Evolutionary conservation across 371 early-diverging fungal genomes (phyloP).

Genomic region (Saksenaea oblongispora): DNA sequence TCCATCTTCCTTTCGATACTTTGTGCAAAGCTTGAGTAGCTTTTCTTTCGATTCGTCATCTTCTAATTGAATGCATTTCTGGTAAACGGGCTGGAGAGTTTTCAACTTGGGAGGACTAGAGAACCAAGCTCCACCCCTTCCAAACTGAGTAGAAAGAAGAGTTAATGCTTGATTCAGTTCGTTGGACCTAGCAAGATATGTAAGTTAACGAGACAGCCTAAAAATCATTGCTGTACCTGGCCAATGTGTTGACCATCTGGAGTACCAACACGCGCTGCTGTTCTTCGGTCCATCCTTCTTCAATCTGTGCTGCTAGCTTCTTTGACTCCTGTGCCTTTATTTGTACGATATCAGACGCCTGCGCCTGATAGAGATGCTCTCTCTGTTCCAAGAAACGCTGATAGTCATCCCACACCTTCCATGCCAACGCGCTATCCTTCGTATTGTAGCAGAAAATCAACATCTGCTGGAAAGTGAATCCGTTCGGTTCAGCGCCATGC

Average conservation of each 20-base stretch:
- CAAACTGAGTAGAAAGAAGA: slow-evolving; percentile 31
- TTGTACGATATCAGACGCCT: slow-evolving; percentile 12
- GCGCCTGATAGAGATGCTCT: slow-evolving; percentile 11
- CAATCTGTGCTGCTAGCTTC: slow-evolving; percentile 12
- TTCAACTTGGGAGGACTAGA: slow-evolving; percentile 37
- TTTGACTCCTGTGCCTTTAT: slow-evolving; percentile 17
- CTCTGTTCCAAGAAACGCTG: slow-evolving; percentile 45
- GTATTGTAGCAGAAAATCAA: slow-evolving; percentile 51
- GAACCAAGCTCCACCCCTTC: slow-evolving; percentile 9
- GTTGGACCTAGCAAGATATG: slow-evolving; percentile 17
- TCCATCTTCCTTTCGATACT: slow-evolving; percentile 11
- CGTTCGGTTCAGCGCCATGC: slow-evolving; percentile 46
- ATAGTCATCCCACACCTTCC: slow-evolving; percentile 60
- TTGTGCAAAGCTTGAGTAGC: slow-evolving; percentile 40
- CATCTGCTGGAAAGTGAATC: slow-evolving; percentile 58
- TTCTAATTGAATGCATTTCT: slow-evolving; percentile 59
- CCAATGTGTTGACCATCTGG: slow-evolving; percentile 46
- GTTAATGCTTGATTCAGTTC: slow-evolving; percentile 31
- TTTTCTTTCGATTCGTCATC: slow-evolving; percentile 42
- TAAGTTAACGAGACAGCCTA: not conserved
- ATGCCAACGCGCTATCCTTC: slow-evolving; percentile 45
- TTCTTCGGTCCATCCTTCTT: slow-evolving; percentile 40
- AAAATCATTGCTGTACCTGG: slow-evolving; percentile 24
- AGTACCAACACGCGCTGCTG: slow-evolving; percentile 35
- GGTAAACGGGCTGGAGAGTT: slow-evolving; percentile 51